These are phyloP conservation scores for Venturia asperata DNA, from an alignment of 2,329 filamentous ascomycete genomes.

Conservation along the genomic window DNA sequence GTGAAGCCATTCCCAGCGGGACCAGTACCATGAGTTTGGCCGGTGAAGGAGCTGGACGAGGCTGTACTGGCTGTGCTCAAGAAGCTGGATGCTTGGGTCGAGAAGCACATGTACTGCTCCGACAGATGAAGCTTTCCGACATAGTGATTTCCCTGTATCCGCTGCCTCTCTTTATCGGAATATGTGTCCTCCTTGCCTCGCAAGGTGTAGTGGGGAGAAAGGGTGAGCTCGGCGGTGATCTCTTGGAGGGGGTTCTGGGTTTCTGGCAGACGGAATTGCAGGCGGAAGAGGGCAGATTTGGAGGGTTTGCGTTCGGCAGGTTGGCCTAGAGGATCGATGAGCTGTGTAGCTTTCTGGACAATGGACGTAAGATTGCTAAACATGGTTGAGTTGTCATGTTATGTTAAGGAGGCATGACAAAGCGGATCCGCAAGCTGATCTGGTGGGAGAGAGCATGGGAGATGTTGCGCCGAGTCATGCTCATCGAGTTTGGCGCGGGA, in stretches of 20 bases:
- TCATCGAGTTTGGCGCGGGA: neutral
- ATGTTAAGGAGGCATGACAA: neutral
- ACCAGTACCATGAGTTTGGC: constrained; percentile 85
- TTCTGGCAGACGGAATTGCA: constrained; percentile 90
- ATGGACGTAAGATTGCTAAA: constrained; percentile 64
- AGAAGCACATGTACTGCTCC: constrained; percentile 94
- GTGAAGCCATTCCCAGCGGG: constrained; percentile 95
- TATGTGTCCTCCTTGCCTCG: constrained; percentile 29
- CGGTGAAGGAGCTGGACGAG: constrained; percentile 77
- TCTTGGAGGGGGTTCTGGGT: constrained; percentile 91
- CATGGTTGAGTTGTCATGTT: constrained; percentile 35
- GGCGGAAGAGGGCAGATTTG: constrained; percentile 87
- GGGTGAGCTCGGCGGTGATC: constrained; percentile 91
- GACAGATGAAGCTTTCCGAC: constrained; percentile 87
- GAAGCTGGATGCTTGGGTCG: constrained; percentile 85
- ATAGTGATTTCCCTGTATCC: constrained; percentile 75
- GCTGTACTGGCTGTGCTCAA: constrained; percentile 69
- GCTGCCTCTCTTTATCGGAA: constrained; percentile 60
- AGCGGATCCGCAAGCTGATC: neutral
- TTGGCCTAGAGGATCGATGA: constrained; percentile 76
- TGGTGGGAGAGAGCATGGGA: neutral
- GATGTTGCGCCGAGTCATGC: neutral
- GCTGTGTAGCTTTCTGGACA: constrained; percentile 62
- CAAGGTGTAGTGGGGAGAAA: constrained; percentile 52
- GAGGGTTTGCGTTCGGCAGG: constrained; percentile 74